phyloP scores from a whole-genome alignment of 495 filamentous ascomycete species.

The Mycothermus thermophilus region DNA sequence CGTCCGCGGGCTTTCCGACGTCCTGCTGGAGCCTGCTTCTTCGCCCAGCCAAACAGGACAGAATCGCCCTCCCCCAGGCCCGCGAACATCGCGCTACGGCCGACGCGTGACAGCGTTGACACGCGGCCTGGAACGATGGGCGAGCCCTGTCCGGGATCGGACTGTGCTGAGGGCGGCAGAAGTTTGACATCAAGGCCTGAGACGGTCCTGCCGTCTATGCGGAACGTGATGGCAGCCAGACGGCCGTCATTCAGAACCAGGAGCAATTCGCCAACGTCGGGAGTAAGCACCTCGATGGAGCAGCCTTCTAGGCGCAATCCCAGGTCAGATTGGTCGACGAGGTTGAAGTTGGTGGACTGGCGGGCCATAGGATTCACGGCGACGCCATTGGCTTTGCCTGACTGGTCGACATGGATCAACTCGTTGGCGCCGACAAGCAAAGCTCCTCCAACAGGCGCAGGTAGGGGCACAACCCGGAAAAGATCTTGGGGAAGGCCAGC shows the following conservation, averaged over 20 bases:
- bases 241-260: conserved; percentile 68
- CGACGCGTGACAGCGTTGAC: conserved; percentile 55
- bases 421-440: conserved; percentile 80
- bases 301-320: conserved; percentile 72
- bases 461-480: conserved; percentile 69
- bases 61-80: conserved; percentile 81
- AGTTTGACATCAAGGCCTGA: conserved; percentile 62
- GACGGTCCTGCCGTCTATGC: conserved; percentile 82
- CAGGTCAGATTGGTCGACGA: conserved; percentile 76
- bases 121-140: conserved; percentile 45
- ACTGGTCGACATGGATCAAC: conserved; percentile 90
- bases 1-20: conserved; percentile 33
- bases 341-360: conserved; percentile 58
- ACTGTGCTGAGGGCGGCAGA: conserved; percentile 42
- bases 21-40: conserved; percentile 37
- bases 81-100: conserved; percentile 61
- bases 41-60: conserved; percentile 63
- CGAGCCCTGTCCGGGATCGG: too few relatives aligned
- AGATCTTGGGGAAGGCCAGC: conserved; percentile 76
- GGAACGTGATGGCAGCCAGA: conserved; percentile 65
- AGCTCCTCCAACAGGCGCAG: conserved; percentile 74
- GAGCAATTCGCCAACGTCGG: conserved; percentile 65
- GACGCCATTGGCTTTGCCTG: conserved; percentile 82
- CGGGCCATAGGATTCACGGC: conserved; percentile 86
- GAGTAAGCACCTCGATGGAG: conserved; percentile 57